Conservation (phyloP, 257 asterid species). For the Ophiorrhiza pumila region DNA sequence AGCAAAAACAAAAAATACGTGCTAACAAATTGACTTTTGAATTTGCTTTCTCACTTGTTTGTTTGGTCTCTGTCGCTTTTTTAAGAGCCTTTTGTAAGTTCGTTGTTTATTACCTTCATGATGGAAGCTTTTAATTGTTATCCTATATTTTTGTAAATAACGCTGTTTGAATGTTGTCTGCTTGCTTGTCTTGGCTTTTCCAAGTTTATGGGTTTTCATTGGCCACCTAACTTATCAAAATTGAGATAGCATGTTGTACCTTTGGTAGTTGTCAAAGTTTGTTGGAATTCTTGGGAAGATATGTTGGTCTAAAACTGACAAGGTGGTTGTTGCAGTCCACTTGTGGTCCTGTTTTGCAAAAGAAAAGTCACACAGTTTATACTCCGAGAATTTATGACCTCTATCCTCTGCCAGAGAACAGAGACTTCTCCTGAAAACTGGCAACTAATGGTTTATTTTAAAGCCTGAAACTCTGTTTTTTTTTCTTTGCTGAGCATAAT, state of each 20-base stretch:
- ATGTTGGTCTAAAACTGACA: not conserved
- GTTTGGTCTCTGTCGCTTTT: slow-evolving; percentile 5
- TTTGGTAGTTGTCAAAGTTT: not conserved
- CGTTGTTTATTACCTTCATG: not conserved
- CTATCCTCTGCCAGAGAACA: not conserved
- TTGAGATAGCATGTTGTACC: not conserved
- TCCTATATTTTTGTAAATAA: not conserved
- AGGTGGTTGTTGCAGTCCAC: not conserved
- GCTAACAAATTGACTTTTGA: too few species aligned
- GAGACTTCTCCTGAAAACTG: not conserved
- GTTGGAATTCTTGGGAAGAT: not conserved
- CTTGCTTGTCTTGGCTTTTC: not conserved
- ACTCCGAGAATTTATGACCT: not conserved
- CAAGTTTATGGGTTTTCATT: not conserved
- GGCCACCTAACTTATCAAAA: not conserved
- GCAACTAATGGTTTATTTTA: not conserved
- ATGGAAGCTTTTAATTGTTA: not conserved
- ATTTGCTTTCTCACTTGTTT: slow-evolving; percentile 2
- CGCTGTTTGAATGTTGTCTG: not conserved
- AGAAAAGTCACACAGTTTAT: not conserved
- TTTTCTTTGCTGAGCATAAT: not conserved
- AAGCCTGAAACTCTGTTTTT: not conserved
- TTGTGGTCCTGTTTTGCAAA: not conserved
- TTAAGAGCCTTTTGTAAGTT: not conserved
- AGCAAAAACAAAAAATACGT: too few species aligned